phyloP scores from a whole-genome alignment of 2,329 filamentous ascomycete species.

The Shiraia bambusicola region DNA sequence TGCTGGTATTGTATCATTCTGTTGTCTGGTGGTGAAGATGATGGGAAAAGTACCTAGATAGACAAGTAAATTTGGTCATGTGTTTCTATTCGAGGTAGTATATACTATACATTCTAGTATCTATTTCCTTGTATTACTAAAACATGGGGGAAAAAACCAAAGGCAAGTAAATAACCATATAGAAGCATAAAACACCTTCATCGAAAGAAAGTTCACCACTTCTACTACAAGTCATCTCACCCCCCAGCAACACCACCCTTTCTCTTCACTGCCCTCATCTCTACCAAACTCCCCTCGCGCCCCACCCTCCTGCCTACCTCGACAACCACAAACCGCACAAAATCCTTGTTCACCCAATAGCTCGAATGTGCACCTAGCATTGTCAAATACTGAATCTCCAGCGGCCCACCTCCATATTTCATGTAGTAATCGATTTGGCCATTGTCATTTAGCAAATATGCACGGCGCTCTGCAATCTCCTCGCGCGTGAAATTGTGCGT shows the following conservation, averaged over 20 bases:
- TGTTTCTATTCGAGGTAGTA: too few species aligned
- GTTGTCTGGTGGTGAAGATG: too few species aligned
- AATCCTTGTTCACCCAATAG: constrained; percentile 87
- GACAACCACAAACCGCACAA: constrained; percentile 85
- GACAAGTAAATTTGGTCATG: too few species aligned
- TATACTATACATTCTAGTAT: too few species aligned
- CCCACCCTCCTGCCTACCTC: constrained; percentile 80
- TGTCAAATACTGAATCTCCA: constrained; percentile 95
- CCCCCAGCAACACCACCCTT: constrained; percentile 22
- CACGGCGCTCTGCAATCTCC: constrained; percentile 87
- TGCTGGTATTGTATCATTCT: too few species aligned
- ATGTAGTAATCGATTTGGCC: constrained; percentile 93
- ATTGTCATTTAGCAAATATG: constrained; percentile 88
- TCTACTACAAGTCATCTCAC: not conserved
- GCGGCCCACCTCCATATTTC: constrained; percentile 76
- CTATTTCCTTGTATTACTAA: too few species aligned
- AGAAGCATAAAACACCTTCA: too few species aligned
- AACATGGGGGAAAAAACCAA: too few species aligned
- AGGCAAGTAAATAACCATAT: too few species aligned
- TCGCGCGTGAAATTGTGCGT: constrained; percentile 93
- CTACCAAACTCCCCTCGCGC: constrained; percentile 56
- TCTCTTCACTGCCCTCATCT: constrained; percentile 59
- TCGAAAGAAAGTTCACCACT: not conserved
- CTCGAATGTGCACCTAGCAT: constrained; percentile 95
- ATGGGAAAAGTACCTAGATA: too few species aligned